These are phyloP conservation scores for Westerdykella ornata DNA, from an alignment of 2,329 filamentous ascomycete genomes.

Conservation along the genomic window DNA sequence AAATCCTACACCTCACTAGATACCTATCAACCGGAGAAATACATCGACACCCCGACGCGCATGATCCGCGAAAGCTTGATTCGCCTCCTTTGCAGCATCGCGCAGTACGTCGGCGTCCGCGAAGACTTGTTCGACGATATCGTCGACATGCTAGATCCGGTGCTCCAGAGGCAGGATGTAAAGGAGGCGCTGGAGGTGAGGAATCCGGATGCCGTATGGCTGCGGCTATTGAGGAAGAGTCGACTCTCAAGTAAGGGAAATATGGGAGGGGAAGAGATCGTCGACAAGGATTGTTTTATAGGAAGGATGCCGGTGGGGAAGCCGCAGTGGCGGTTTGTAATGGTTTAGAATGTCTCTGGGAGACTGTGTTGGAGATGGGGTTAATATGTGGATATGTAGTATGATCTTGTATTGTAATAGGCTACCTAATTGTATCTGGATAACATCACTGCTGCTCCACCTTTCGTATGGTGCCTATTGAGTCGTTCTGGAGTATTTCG, in stretches of 20 bases:
- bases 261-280: background rate
- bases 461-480: too few species aligned
- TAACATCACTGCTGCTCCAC: too few species aligned
- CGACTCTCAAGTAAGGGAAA: background rate
- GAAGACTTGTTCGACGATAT: conserved; percentile 67
- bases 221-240: conserved; percentile 36
- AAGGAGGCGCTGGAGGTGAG: conserved; percentile 54
- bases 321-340: background rate
- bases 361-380: background rate
- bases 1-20: conserved; percentile 4
- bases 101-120: conserved; percentile 56
- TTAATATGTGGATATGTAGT: background rate
- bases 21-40: conserved; percentile 26
- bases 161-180: conserved; percentile 42
- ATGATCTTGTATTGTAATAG: background rate
- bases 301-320: background rate
- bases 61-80: conserved; percentile 60
- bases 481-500: too few species aligned
- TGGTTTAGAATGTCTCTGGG: background rate
- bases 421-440: too few species aligned
- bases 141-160: conserved; percentile 51
- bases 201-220: conserved; percentile 73
- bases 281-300: background rate
- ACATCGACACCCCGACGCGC: conserved; percentile 50
- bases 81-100: conserved; percentile 54